These are phyloP conservation scores for Globisporangium emineosum DNA, from an alignment of 352 stramenopile species.

Conservation along the genomic window DNA sequence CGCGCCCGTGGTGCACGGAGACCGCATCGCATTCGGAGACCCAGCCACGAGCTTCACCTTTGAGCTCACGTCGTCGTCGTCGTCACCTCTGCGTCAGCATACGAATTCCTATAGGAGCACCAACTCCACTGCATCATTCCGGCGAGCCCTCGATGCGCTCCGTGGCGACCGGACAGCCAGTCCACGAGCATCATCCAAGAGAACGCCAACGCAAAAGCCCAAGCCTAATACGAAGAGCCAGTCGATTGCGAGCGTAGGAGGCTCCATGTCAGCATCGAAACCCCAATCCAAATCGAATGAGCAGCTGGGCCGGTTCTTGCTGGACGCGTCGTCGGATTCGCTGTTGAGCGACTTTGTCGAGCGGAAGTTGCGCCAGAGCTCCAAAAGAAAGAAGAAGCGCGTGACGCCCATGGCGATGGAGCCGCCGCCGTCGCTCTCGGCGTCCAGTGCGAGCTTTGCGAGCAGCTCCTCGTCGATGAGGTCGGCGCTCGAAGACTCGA, in stretches of 20 bases:
- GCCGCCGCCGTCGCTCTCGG: conserved; percentile 36
- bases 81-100: not conserved
- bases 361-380: conserved; percentile 45
- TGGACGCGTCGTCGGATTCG: conserved; percentile 53
- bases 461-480: conserved; percentile 16
- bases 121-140: conserved; percentile 33
- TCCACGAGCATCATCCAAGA: not conserved
- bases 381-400: conserved; percentile 4
- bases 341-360: conserved; percentile 63
- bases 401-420: conserved; percentile 26
- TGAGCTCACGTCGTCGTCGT: conserved; percentile 25
- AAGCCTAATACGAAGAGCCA: not conserved
- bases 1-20: conserved; percentile 48
- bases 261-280: conserved; percentile 18
- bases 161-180: conserved; percentile 30
- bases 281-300: conserved; percentile 5
- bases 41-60: conserved; percentile 48
- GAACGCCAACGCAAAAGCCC: not conserved
- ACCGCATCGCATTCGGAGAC: conserved; percentile 54
- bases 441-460: conserved; percentile 19
- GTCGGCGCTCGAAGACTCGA: conserved; percentile 31
- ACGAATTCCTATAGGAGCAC: conserved; percentile 8
- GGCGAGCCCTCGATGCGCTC: conserved; percentile 41
- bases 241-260: conserved; percentile 3
- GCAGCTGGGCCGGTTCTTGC: conserved; percentile 41